Evolutionary conservation across 2,329 filamentous ascomycete genomes (phyloP).

Genomic region (Aspergillus tanneri): DNA sequence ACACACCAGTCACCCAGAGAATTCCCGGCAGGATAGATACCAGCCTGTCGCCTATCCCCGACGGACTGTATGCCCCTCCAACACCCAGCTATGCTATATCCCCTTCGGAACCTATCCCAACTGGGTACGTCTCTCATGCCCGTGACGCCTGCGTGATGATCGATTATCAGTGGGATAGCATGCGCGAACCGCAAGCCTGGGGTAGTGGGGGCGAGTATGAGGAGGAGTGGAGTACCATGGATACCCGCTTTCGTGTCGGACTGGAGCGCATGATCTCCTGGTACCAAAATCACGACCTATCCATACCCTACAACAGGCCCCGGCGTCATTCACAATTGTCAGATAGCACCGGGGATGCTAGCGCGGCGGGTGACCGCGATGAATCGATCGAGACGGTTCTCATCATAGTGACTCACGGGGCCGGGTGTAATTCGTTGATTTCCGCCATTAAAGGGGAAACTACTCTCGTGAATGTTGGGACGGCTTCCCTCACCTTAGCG

Average conservation of each 20-base stretch:
- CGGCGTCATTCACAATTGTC: constrained; percentile 20
- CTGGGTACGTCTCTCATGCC: constrained; percentile 86
- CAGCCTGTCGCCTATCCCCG: constrained; percentile 28
- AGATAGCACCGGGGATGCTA: constrained; percentile 15
- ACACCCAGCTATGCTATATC: constrained; percentile 81
- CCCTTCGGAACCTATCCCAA: constrained; percentile 74
- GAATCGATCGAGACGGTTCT: constrained; percentile 73
- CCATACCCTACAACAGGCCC: constrained; percentile 5
- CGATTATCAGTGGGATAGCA: constrained; percentile 97
- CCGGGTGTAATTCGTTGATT: constrained; percentile 92
- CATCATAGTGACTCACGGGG: constrained; percentile 87
- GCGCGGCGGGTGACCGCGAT: constrained; percentile 51
- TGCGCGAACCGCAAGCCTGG: constrained; percentile 74
- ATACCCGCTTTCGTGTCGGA: constrained; percentile 79
- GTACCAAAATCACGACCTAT: constrained; percentile 61
- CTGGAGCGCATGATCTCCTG: constrained; percentile 77
- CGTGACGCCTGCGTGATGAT: constrained; percentile 79
- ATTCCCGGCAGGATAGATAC: constrained; percentile 35
- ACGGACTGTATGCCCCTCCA: constrained; percentile 67
- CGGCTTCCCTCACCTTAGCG: constrained; percentile 90
- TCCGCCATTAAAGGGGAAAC: constrained; percentile 89
- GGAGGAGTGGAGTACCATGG: constrained; percentile 96
- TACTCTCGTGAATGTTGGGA: constrained; percentile 82
- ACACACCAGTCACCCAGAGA: constrained; percentile 19
- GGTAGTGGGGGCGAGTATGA: constrained; percentile 83